These are phyloP conservation scores for Plenodomus tracheiphilus DNA, from an alignment of 2,329 filamentous ascomycete species.

Conservation along the genomic window DNA sequence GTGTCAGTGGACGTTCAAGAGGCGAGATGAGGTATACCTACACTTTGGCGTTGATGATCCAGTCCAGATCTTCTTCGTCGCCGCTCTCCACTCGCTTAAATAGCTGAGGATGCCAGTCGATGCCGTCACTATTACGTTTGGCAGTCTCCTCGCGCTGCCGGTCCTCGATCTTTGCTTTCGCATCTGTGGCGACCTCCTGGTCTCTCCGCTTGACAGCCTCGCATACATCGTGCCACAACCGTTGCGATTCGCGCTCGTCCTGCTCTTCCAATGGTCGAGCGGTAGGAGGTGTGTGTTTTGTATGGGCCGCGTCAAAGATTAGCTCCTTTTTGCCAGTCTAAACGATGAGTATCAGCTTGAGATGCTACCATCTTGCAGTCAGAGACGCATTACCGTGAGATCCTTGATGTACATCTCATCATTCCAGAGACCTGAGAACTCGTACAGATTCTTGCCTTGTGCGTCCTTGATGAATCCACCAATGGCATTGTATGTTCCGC, in stretches of 20 bases:
- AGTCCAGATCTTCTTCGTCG: conserved; percentile 85
- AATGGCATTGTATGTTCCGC: conserved; percentile 94
- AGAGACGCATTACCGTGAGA: conserved; percentile 59
- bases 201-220: conserved; percentile 82
- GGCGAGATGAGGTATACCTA: conserved; percentile 49
- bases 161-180: conserved; percentile 96
- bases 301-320: conserved; percentile 82
- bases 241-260: conserved; percentile 85
- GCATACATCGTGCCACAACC: conserved; percentile 80
- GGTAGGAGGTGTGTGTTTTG: conserved; percentile 74
- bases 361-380: background rate
- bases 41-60: conserved; percentile 89
- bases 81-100: conserved; percentile 77
- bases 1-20: conserved; percentile 5
- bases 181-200: conserved; percentile 86
- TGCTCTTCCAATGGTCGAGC: conserved; percentile 83
- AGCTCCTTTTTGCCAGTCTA: conserved; percentile 87
- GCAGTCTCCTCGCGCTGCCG: conserved; percentile 87
- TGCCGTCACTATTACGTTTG: conserved; percentile 72
- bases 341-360: conserved; percentile 4
- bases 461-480: conserved; percentile 86
- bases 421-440: conserved; percentile 88
- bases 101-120: conserved; percentile 86
- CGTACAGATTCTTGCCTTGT: conserved; percentile 84
- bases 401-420: conserved; percentile 94